Percentiles rank a stretch among this genome's conserved stretches.
These are phyloP conservation scores for Lachnellula cervina DNA, from an alignment of 2,329 filamentous ascomycete species.

Conservation along the genomic window DNA sequence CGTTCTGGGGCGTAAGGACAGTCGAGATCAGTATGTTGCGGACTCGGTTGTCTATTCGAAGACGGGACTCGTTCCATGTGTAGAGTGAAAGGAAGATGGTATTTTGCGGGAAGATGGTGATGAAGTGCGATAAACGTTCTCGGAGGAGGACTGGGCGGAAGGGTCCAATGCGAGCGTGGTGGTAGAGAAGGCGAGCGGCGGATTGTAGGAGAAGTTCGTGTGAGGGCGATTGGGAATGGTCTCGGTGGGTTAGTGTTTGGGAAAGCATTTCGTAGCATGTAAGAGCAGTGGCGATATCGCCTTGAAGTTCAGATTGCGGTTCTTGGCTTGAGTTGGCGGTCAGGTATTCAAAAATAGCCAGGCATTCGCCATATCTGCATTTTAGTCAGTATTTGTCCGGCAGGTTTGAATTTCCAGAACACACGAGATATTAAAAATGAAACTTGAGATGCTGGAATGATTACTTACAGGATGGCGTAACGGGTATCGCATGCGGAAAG, in stretches of 20 bases:
- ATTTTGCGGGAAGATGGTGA: constrained; percentile 67
- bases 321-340: constrained; percentile 33
- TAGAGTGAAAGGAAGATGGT: constrained; percentile 69
- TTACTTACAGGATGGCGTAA: constrained; percentile 42
- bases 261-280: constrained; percentile 39
- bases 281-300: constrained; percentile 51
- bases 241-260: constrained; percentile 38
- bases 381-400: no score
- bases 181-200: constrained; percentile 62
- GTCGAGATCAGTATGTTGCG: constrained; percentile 54
- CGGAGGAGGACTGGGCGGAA: constrained; percentile 66
- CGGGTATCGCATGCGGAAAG: constrained; percentile 46
- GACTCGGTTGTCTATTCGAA: constrained; percentile 71
- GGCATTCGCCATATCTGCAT: constrained; percentile 47
- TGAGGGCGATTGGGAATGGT: constrained; percentile 30
- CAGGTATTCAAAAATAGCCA: constrained; percentile 65
- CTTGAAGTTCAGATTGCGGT: constrained; percentile 44
- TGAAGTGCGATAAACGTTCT: constrained; percentile 53
- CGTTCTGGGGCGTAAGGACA: constrained; percentile 30
- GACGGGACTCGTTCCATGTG: constrained; percentile 67
- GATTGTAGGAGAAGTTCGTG: constrained; percentile 67
- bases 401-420: no score
- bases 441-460: no score
- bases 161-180: constrained; percentile 51
- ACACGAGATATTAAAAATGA: no score